Conservation (phyloP, 306 rosid species). For the Lagenaria siceraria region DNA sequence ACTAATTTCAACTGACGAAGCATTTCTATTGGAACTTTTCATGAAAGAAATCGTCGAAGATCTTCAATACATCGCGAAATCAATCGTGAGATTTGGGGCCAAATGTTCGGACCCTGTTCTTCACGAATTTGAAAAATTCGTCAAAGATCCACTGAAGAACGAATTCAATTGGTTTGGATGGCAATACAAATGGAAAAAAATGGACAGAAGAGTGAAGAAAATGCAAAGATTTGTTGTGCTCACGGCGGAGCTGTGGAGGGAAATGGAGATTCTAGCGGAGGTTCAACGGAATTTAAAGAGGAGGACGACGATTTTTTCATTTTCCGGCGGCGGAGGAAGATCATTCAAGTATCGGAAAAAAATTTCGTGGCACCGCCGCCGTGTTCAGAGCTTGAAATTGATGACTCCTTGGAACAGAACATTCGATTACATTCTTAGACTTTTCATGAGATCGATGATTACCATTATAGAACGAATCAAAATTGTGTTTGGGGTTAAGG, state of each 20-base stretch:
- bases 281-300: conserved; percentile 47
- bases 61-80: conserved; percentile 36
- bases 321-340: conserved; percentile 8
- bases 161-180: conserved; percentile 45
- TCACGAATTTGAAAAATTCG: conserved; percentile 43
- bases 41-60: conserved; percentile 48
- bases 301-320: conserved; percentile 28
- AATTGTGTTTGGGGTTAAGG: conserved; percentile 34
- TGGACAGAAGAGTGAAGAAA: conserved; percentile 78
- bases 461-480: conserved; percentile 66
- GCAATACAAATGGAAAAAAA: conserved; percentile 69
- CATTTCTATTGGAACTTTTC: conserved; percentile 51
- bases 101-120: conserved; percentile 49
- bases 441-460: conserved; percentile 64
- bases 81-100: conserved; percentile 53
- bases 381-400: conserved; percentile 41
- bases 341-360: conserved; percentile 41
- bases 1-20: conserved; percentile 47
- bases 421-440: conserved; percentile 56
- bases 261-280: conserved; percentile 48
- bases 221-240: conserved; percentile 57
- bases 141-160: conserved; percentile 31
- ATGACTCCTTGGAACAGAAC: conserved; percentile 70
- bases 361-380: conserved; percentile 49
- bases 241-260: conserved; percentile 40